Conservation (phyloP, 192 early-diverging fungal species). For the Umbelopsis vinacea region DNA sequence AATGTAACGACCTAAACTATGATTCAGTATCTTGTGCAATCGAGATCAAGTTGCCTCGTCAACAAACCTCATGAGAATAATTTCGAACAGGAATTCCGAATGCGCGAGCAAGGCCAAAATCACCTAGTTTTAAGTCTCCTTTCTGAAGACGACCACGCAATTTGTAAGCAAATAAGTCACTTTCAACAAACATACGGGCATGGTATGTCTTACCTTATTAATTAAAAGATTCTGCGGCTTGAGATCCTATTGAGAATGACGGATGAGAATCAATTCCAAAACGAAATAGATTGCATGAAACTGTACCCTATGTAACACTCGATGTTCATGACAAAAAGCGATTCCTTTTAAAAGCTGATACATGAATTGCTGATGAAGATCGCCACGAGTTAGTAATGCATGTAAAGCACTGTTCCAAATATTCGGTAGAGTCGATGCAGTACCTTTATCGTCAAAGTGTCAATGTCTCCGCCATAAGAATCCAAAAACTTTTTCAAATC, state of each 20-base stretch:
- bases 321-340: conserved; percentile 96
- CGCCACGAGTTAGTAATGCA: background rate
- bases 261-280: background rate
- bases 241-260: conserved; percentile 57
- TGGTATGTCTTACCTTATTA: conserved; percentile 67
- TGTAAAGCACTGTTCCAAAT: background rate
- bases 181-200: too few relatives aligned
- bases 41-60: background rate
- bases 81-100: conserved; percentile 94
- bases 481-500: conserved; percentile 99
- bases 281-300: background rate
- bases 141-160: conserved; percentile 37
- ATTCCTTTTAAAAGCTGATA: conserved; percentile 97
- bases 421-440: background rate
- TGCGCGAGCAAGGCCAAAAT: conserved; percentile 97
- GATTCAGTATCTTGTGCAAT: background rate
- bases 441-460: conserved; percentile 85
- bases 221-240: conserved; percentile 95
- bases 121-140: conserved; percentile 82
- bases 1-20: conserved; percentile 70
- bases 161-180: background rate
- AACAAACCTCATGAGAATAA: conserved; percentile 78
- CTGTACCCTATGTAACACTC: conserved; percentile 89
- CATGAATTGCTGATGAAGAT: conserved; percentile 80
- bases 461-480: conserved; percentile 80